Conservation (phyloP, 495 filamentous ascomycete species). For the Ramalina intermedia region DNA sequence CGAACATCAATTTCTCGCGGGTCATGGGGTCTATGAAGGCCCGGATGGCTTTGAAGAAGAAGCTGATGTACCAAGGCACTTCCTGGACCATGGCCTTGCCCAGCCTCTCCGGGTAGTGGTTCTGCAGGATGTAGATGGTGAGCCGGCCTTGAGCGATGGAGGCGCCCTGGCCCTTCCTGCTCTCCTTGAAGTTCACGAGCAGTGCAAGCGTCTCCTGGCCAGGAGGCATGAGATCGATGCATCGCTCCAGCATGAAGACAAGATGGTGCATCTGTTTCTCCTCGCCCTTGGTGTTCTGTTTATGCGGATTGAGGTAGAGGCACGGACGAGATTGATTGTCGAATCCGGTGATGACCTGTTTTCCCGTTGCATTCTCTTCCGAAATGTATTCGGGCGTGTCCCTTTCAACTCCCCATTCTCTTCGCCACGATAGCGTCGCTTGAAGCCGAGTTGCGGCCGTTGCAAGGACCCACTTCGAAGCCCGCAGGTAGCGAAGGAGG, state of each 20-base stretch:
- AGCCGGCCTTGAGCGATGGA: constrained; percentile 61
- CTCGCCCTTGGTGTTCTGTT: constrained; percentile 80
- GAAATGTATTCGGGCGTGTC: constrained; percentile 73
- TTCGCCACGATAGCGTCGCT: constrained; percentile 69
- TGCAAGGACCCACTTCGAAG: constrained; percentile 73
- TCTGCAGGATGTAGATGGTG: constrained; percentile 76
- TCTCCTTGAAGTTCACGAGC: constrained; percentile 78
- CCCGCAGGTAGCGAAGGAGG: constrained; percentile 80
- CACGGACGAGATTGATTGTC: constrained; percentile 74
- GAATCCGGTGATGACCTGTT: constrained; percentile 78
- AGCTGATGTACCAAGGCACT: constrained; percentile 79
- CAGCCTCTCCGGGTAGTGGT: constrained; percentile 87
- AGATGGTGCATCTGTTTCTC: constrained; percentile 89
- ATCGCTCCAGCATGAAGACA: constrained; percentile 86
- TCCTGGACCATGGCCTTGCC: constrained; percentile 63
- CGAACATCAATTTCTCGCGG: constrained; percentile 85
- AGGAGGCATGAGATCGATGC: constrained; percentile 73
- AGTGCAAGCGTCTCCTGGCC: constrained; percentile 75
- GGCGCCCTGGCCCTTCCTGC: constrained; percentile 60
- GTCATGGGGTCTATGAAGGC: constrained; percentile 94
- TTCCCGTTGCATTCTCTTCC: constrained; percentile 88
- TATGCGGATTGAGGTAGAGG: constrained; percentile 73
- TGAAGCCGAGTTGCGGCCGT: constrained; percentile 67
- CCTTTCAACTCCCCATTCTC: constrained; percentile 66
- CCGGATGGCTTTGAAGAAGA: constrained; percentile 88